Evolutionary conservation across 108 stramenopile species (phyloP).

Genomic region (Cyclotella sp.): DNA sequence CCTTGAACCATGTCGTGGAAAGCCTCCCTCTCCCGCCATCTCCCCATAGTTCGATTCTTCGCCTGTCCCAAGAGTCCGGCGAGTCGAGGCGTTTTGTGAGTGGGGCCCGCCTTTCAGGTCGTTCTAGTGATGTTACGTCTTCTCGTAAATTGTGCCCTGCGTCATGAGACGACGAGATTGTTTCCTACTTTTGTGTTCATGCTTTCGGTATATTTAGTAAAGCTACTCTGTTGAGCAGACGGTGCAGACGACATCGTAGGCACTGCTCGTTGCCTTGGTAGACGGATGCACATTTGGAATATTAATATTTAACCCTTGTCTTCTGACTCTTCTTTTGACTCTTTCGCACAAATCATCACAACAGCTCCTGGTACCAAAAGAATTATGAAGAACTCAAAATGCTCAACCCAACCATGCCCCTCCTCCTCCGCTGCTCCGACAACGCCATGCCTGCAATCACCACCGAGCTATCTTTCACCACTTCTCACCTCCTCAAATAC

Average conservation of each 20-base stretch:
- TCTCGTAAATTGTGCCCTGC: too few relatives aligned
- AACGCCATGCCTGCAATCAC: constrained; percentile 90
- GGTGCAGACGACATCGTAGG: too few relatives aligned
- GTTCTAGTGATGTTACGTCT: too few relatives aligned
- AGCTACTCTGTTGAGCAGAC: too few relatives aligned
- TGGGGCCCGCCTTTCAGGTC: constrained; percentile 3
- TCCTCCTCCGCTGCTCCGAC: constrained; percentile 79
- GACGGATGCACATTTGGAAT: neutral
- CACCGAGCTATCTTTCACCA: constrained; percentile 82
- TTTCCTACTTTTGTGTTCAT: too few relatives aligned
- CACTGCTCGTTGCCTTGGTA: too few relatives aligned
- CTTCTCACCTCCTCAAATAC: constrained; percentile 79
- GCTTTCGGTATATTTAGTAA: too few relatives aligned
- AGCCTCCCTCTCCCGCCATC: constrained; percentile 78
- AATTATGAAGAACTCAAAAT: constrained; percentile 84
- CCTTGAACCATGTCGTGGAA: constrained; percentile 81
- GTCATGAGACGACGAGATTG: too few relatives aligned
- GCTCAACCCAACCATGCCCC: constrained; percentile 83
- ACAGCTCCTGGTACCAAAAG: constrained; percentile 70
- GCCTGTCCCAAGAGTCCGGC: constrained; percentile 87
- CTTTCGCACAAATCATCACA: neutral
- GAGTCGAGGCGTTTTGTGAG: constrained; percentile 84
- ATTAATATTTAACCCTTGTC: neutral
- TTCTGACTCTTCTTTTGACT: neutral
- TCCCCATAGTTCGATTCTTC: constrained; percentile 86